Evolutionary conservation across 1,139 yeast species (phyloP).

Genomic region (Yamadazyma triangularis): DNA sequence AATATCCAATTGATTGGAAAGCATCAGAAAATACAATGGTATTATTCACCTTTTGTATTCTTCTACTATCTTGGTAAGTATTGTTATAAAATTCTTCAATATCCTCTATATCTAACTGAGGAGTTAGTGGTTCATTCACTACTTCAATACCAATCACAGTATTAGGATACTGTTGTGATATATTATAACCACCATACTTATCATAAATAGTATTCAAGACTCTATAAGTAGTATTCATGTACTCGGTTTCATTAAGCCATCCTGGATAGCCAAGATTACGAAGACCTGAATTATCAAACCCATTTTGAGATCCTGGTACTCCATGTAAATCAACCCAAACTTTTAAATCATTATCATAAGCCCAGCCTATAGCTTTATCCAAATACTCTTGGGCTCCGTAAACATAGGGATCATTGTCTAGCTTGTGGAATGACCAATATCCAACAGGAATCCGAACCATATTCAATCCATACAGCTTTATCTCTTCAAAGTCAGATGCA

Average conservation of each 20-base stretch:
- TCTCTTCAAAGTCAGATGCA: slow-evolving; percentile 63
- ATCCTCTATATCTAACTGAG: slow-evolving; percentile 51
- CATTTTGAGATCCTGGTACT: slow-evolving; percentile 94
- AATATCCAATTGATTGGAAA: slow-evolving; percentile 57
- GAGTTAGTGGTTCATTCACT: slow-evolving; percentile 85
- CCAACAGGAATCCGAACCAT: slow-evolving; percentile 90
- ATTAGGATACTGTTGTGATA: slow-evolving; percentile 47
- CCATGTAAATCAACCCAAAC: slow-evolving; percentile 96
- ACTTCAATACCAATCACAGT: slow-evolving; percentile 81
- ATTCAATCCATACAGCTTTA: slow-evolving; percentile 68
- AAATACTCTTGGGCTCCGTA: slow-evolving; percentile 76
- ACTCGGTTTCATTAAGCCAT: slow-evolving; percentile 48
- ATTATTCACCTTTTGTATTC: slow-evolving; percentile 36
- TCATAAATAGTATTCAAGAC: slow-evolving; percentile 43
- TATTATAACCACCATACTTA: slow-evolving; percentile 62
- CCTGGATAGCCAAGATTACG: slow-evolving; percentile 50
- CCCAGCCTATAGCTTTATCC: slow-evolving; percentile 77
- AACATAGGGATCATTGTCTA: slow-evolving; percentile 76
- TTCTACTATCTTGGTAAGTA: slow-evolving; percentile 52
- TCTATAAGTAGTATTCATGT: slow-evolving; percentile 48
- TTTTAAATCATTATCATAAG: slow-evolving; percentile 54
- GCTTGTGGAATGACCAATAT: slow-evolving; percentile 82
- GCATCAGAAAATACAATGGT: slow-evolving; percentile 71
- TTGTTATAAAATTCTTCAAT: slow-evolving; percentile 53
- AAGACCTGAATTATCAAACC: slow-evolving; percentile 90